A percentile compares a stretch with the other conserved stretches of the same genome.
These are phyloP conservation scores for Monosporozyma yasuniensis DNA, from an alignment of 805 yeast genomes.

Conservation along the genomic window DNA sequence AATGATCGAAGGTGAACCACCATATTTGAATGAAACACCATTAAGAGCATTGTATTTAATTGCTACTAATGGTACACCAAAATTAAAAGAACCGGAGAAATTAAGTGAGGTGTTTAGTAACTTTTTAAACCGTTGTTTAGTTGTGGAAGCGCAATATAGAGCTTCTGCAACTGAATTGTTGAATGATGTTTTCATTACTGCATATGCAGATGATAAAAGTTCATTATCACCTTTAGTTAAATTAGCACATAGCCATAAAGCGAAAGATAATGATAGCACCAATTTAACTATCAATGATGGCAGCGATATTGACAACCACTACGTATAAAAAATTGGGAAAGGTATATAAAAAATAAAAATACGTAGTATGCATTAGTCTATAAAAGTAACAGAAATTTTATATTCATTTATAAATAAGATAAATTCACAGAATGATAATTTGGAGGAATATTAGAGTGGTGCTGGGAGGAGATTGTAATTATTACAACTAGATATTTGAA, in stretches of 20 bases:
- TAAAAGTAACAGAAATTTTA: background rate
- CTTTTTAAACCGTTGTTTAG: constrained; percentile 70
- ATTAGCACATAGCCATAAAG: constrained; percentile 3
- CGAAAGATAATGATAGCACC: constrained; percentile 1
- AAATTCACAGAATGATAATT: background rate
- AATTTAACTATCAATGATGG: background rate
- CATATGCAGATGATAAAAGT: constrained; percentile 48
- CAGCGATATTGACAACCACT: background rate
- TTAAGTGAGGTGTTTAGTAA: constrained; percentile 57
- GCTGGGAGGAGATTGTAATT: too few relatives aligned
- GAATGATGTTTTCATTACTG: constrained; percentile 51
- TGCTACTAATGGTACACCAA: constrained; percentile 95
- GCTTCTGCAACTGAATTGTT: constrained; percentile 70
- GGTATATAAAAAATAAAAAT: background rate
- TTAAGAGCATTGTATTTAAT: constrained; percentile 86
- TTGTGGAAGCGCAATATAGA: constrained; percentile 74
- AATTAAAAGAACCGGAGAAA: constrained; percentile 78
- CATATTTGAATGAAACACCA: constrained; percentile 93
- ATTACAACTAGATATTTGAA: too few relatives aligned
- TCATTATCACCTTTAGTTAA: constrained; percentile 61
- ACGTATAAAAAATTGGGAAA: background rate
- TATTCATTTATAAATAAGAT: background rate
- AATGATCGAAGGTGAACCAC: constrained; percentile 99
- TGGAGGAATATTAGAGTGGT: background rate
- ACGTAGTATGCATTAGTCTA: constrained; percentile 1